Conservation (phyloP, 306 rosid species). For the Gastrolobium bilobum region DNA sequence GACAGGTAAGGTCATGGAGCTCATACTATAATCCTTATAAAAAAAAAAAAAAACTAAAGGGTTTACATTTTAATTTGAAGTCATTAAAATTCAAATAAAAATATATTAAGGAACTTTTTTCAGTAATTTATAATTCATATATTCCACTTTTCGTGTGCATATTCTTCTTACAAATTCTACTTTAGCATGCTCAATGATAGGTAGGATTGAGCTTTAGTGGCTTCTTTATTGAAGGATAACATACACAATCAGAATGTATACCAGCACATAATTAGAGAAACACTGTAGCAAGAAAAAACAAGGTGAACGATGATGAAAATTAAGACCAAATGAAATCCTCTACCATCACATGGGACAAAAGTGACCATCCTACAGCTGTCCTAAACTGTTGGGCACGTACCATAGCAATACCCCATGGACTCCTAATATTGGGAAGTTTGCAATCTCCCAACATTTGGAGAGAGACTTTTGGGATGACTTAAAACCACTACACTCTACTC, state of each 20-base stretch:
- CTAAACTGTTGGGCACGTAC: slow-evolving; percentile 50
- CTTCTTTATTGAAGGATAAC: slow-evolving; percentile 32
- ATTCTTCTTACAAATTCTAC: slow-evolving; percentile 35
- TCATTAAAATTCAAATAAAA: too few relatives aligned
- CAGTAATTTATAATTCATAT: slow-evolving; percentile 15
- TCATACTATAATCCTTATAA: background rate
- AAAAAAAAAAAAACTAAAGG: too few relatives aligned
- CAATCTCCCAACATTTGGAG: slow-evolving; percentile 53
- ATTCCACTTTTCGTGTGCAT: slow-evolving; percentile 42
- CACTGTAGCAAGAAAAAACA: slow-evolving; percentile 5
- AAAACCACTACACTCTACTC: slow-evolving; percentile 17
- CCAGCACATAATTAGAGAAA: slow-evolving; percentile 6
- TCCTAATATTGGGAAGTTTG: slow-evolving; percentile 39
- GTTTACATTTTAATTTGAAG: too few relatives aligned
- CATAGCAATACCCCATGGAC: slow-evolving; percentile 27
- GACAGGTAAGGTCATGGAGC: slow-evolving; percentile 48
- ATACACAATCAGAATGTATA: slow-evolving; percentile 39
- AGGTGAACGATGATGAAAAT: slow-evolving; percentile 54
- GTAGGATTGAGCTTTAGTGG: slow-evolving; percentile 35
- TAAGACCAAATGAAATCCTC: slow-evolving; percentile 52
- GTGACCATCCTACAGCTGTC: slow-evolving; percentile 68
- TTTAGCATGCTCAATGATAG: slow-evolving; percentile 35
- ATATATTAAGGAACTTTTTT: background rate
- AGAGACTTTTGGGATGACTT: background rate
- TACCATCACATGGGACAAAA: slow-evolving; percentile 66